Base-by-base conservation (phyloP, 169 alveolate species). In the Eimeria brunetti region DNA sequence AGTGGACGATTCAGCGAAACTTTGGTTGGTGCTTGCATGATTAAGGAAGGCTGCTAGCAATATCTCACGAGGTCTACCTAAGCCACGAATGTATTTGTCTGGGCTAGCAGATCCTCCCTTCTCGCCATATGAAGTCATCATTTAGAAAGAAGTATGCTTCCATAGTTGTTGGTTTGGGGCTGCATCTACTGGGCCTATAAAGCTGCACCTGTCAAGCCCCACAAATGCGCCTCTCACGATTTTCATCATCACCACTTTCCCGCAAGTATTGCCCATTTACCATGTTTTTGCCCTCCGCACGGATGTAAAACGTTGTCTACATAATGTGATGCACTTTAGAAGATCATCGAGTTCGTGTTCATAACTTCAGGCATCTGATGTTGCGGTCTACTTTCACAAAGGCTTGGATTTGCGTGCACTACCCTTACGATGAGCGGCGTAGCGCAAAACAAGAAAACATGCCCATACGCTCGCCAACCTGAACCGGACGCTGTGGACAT, bases 121-220 rank as follows among this genome's bases (percentile, higher is more conserved):
- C 30, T n/a, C 44, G 8, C 44, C 9, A 9, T 14, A 11, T n/a
- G 76, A 30, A 67, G 0, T 27, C 22, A 11, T 4, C 11, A 1
- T 38, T 30, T 67, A 11, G 44, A 6, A 30, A 11, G 46, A 3
- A 27, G n/a, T n/a, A 2, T 9, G 8, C 44, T 44, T 1, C 11
- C 24, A 8, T 22, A 67, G 33, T 9, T 30, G 44, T 27, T 20
- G 51, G 53, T 24, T 38, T 75, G 84, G 84, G 84, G 84, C 84
- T 75, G 84, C 84, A 75, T 75, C 84, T 75, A 75, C 84, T 75
- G 84, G 84, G 84, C 58, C 84, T 41, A 33, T 75, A 22, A 38
- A 41, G 51, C 58, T 75, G 84, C 51, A 38, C 84, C 30, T 41
- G 20, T 27, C 51, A 38, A 75, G 84, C 84, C 84, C 84, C 56